Conservation (phyloP, 495 filamentous ascomycete genomes). For the Sporormia fimetaria region DNA sequence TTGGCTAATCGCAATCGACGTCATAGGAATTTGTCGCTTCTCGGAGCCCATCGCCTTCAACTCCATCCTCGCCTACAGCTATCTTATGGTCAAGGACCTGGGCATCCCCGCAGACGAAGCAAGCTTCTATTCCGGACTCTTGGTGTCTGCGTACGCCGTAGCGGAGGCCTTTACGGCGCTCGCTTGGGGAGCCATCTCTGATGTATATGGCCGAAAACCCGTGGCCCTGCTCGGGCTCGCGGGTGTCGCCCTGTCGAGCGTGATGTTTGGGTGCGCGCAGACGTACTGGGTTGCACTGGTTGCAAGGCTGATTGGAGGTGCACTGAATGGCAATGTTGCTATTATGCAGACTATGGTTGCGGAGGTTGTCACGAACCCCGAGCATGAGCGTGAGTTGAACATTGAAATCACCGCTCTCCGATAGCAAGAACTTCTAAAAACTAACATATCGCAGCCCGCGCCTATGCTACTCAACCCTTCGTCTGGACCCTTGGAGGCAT, state of each 20-base stretch:
- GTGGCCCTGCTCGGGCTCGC: constrained; percentile 19
- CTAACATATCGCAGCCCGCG: constrained; percentile 9
- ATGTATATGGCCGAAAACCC: constrained; percentile 21
- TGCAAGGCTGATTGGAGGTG: constrained; percentile 21
- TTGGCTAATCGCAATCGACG: not conserved
- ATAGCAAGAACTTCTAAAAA: not conserved
- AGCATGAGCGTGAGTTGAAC: constrained; percentile 26
- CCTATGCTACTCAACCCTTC: constrained; percentile 25
- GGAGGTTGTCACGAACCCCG: constrained; percentile 24
- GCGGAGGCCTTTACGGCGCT: constrained; percentile 18
- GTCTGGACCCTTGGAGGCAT: constrained; percentile 26
- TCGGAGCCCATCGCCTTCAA: constrained; percentile 28
- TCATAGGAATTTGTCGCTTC: constrained; percentile 25
- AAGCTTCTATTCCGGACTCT: constrained; percentile 22
- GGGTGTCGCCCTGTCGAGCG: constrained; percentile 18
- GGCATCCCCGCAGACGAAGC: constrained; percentile 15
- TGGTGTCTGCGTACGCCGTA: constrained; percentile 25
- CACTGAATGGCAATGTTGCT: constrained; percentile 26
- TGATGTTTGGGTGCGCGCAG: constrained; percentile 24
- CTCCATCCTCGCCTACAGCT: constrained; percentile 24
- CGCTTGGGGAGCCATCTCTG: constrained; percentile 17
- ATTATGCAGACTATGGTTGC: constrained; percentile 26
- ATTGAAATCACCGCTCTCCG: not conserved
- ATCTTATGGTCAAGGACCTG: constrained; percentile 23
- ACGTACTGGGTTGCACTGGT: constrained; percentile 21